Base-by-base conservation (phyloP, 371 early-diverging fungal species). In the Neoconidiobolus thromboides region DNA sequence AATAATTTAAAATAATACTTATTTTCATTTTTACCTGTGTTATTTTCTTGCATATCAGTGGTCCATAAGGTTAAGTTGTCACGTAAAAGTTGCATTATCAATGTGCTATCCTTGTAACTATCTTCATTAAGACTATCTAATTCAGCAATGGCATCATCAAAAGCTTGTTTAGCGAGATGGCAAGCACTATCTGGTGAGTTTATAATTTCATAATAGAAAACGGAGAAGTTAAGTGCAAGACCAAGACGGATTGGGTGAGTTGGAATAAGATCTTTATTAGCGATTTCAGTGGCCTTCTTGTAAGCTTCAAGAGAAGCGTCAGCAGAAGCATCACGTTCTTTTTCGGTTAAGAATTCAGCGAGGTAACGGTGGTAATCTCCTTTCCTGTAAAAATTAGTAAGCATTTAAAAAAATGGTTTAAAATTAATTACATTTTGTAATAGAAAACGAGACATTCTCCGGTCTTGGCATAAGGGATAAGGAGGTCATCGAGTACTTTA, bases 51-150 rank as follows among this genome's bases (percentile, higher is more conserved):
- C 72, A 94, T 82, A 68, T 96, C 96, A 44, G 93, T 88, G 56
- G 98, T 96, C 99, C 99, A 99, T 67, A 99, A 84, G 54, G 99
- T 98, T 68, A 99, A 76, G 83, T 99, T 99, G 75, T 99, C 99
- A 71, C 99, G 83, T 66, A 99, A 80, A 61, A 99, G 81, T 79
- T 99, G 99, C 99, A 99, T 99, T 79, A 99, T 99, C 64, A 99
- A 83, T 48, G 99, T 99, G 60, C 93, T 93, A 78, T 99, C 99
- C 85, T 98, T 99, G 92, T 99, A 99, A 63, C 91, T 90, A 72
- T 98, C 98, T 77, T 99, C 99, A 70, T 86, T 86, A 58, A 99
- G 81, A 68, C 89, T 89, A 79, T 99, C 99, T 68, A 99, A 79
- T 75, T 96, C 98, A 60, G 98, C 94, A 74, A 99, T 99, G 67